A percentile compares a stretch with the other conserved stretches of the same genome.
Evolutionary conservation across 805 yeast species (phyloP).

Genomic region (Ogataea sp.): DNA sequence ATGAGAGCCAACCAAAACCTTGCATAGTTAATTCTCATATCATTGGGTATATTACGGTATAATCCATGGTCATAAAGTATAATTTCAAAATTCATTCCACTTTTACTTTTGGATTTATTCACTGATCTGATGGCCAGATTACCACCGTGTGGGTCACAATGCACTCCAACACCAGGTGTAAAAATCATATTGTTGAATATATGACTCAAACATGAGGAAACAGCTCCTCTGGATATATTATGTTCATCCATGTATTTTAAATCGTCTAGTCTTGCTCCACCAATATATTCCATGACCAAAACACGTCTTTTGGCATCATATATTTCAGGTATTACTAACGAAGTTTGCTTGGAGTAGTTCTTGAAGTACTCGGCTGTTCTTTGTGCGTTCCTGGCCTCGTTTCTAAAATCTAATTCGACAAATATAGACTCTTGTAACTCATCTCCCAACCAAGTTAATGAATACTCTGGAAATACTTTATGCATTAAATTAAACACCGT

Average conservation of each 20-base stretch:
- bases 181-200: constrained; percentile 93
- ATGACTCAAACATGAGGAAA: constrained; percentile 79
- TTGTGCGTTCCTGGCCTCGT: constrained; percentile 77
- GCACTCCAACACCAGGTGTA: constrained; percentile 84
- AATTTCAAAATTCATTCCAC: constrained; percentile 77
- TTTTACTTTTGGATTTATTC: constrained; percentile 17
- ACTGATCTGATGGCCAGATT: constrained; percentile 73
- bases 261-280: constrained; percentile 81
- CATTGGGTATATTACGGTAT: constrained; percentile 73
- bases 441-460: constrained; percentile 91
- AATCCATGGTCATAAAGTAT: constrained; percentile 92
- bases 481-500: constrained; percentile 68
- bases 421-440: constrained; percentile 81
- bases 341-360: constrained; percentile 50
- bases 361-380: constrained; percentile 63
- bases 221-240: constrained; percentile 65
- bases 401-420: constrained; percentile 83
- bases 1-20: constrained; percentile 87
- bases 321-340: constrained; percentile 72
- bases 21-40: constrained; percentile 75
- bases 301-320: constrained; percentile 60
- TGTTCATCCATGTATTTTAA: constrained; percentile 52
- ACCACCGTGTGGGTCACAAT: constrained; percentile 98
- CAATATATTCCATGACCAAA: constrained; percentile 78
- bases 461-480: constrained; percentile 85